Conservation (phyloP, 192 early-diverging fungal species). For the Phlyctochytrium planicorne region DNA sequence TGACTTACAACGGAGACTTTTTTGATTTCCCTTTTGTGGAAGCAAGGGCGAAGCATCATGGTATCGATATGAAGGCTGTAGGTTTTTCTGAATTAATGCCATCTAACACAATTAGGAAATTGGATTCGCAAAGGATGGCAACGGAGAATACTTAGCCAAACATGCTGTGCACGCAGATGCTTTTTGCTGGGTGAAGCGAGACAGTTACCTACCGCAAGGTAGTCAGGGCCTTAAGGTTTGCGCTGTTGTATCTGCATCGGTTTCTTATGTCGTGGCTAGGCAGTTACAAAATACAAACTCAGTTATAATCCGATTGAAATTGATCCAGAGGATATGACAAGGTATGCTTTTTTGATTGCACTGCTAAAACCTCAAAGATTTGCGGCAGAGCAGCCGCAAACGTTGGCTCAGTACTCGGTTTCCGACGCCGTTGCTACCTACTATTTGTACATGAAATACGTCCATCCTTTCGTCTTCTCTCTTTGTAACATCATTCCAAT, state of each 20-base stretch:
- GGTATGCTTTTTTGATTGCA: slow-evolving; percentile 37
- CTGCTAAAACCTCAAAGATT: slow-evolving; percentile 48
- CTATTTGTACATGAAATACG: slow-evolving; percentile 99
- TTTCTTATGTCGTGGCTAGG: slow-evolving; percentile 38
- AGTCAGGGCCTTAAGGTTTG: slow-evolving; percentile 88
- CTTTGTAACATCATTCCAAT: slow-evolving; percentile 99
- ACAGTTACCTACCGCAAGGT: slow-evolving; percentile 95
- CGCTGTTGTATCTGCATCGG: not conserved
- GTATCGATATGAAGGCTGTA: not conserved
- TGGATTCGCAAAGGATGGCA: slow-evolving; percentile 74
- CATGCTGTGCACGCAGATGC: slow-evolving; percentile 95
- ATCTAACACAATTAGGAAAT: slow-evolving; percentile 63
- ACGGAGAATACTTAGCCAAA: slow-evolving; percentile 84
- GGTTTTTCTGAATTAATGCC: too few species aligned
- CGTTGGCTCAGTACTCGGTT: slow-evolving; percentile 95
- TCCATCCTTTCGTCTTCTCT: slow-evolving; percentile 99
- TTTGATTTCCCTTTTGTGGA: slow-evolving; percentile 99
- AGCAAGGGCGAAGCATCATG: slow-evolving; percentile 68
- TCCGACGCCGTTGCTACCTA: slow-evolving; percentile 99
- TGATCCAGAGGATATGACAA: slow-evolving; percentile 98
- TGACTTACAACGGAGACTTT: slow-evolving; percentile 98
- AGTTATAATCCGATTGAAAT: slow-evolving; percentile 98
- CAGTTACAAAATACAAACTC: slow-evolving; percentile 92
- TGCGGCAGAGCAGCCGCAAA: slow-evolving; percentile 88
- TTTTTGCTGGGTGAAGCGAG: slow-evolving; percentile 97